Evolutionary conservation across 106 monocot genomes (phyloP), one percentile per base, ranked within the genome.

Genomic region (Acorus gramineus): DNA sequence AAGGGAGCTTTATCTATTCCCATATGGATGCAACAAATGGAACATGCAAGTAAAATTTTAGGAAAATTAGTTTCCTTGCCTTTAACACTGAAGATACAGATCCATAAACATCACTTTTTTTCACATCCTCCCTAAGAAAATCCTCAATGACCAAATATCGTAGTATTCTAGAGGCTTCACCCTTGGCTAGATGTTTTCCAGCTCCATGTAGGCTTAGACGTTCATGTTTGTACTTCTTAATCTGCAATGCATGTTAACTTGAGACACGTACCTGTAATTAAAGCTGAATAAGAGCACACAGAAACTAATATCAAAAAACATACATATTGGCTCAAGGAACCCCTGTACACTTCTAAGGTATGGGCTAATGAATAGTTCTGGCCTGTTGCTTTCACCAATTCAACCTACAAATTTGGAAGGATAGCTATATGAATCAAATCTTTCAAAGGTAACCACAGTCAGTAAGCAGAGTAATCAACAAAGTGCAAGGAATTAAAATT

Each of bases 61-160:
- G 6, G 45, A 12, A 56, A 5, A 57, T 13, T 52, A 14, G 10
- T 8, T 54, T 47, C 6, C 7, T 68, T 76, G 83, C 96, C 96
- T 85, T 91, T 70, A 98, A 71, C 10, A 92, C 64, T 53, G 96
- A 85, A 55, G 96, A 92, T 57, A 98, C 76, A 52, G 96, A 83
- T 70, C 91, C 91, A 79, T 98, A 98, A 55, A 88, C 0, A 60
- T 98, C 96, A 62, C 88, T 92, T 76, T 92, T 98, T 67, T 80
- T 98, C 11, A 88, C 83, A 63, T 98, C 91, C 69, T 98, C 96
- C 6, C 74, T 52, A 48, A 98, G 96, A 71, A 91, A 81, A 76
- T 85, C 87, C 59, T 85, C 88, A 60, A 78, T 68, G 46, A 98
- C 91, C 60, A 98, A 69, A 74, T 98, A 79, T 1, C 91, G 84